Evolutionary conservation across 345 rosid species (phyloP), one percentile per base, ranked within the genome.

Genomic region (Acer negundo): DNA sequence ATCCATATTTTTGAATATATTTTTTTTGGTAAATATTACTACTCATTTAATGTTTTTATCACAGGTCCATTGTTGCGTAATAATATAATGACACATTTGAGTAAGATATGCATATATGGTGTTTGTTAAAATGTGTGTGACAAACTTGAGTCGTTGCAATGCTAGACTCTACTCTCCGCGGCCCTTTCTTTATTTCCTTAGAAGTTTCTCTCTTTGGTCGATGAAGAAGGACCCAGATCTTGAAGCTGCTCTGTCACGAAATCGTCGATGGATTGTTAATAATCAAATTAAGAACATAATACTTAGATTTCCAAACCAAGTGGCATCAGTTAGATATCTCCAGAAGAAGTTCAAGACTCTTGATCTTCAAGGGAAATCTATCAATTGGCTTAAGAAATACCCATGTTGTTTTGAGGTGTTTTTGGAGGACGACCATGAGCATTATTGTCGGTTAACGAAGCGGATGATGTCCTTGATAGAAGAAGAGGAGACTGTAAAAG

Each of bases 331-430:
- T 72, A 87, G 84, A 70, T 79, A 83, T 84, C 88, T 93, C 19
- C 98, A 93, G 84, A 95, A 92, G 84, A 93, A 93, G 89, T 95
- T 95, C 78, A 95, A 91, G 82, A 89, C 88, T 47, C 97, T 95
- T 75, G 99, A 95, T 86, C 94, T 95, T 63, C 97, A 92, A 80
- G 99, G 99, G 22, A 95, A 92, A 56, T 98, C 98, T 5, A 78
- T 93, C 73, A 93, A 95, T 78, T 95, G 99, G 99, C 86, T 93
- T 44, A 91, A 90, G 79, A 93, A 95, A 74, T 95, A 95, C 58
- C 99, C 99, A 3, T 90, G 94, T 78, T 95, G 96, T 80, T 95
- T 90, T 77, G 87, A 90, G n/a, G 89, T 92, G 10, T 91, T 85
- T 74, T 86, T 90, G 7, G 80, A 84, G 76, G 80, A 83, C 19